Evolutionary conservation across 805 yeast species (phyloP).

Genomic region (Ogataea populi-albae): DNA sequence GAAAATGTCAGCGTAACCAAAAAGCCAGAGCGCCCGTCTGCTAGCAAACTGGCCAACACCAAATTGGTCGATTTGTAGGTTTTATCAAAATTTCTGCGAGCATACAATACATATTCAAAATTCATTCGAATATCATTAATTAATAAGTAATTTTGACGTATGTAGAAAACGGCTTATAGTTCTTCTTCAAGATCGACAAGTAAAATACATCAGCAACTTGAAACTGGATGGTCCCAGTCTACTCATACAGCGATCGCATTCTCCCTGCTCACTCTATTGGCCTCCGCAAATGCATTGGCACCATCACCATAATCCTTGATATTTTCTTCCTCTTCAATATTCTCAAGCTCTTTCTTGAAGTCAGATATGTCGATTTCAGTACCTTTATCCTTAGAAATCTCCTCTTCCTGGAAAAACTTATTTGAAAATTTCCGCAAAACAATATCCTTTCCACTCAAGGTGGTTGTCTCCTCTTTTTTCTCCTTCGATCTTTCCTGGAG

Average conservation of each 20-base stretch:
- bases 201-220: too few species aligned
- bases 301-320: slow-evolving; percentile 79
- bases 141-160: too few species aligned
- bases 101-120: too few species aligned
- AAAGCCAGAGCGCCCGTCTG: too few species aligned
- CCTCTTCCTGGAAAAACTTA: slow-evolving; percentile 53
- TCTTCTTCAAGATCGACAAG: too few species aligned
- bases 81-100: too few species aligned
- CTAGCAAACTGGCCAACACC: too few species aligned
- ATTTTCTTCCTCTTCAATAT: slow-evolving; percentile 46
- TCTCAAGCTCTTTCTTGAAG: slow-evolving; percentile 56
- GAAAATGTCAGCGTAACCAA: too few species aligned
- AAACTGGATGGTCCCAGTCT: too few species aligned
- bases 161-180: too few species aligned
- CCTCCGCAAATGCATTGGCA: slow-evolving; percentile 34
- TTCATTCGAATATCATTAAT: too few species aligned
- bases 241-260: slow-evolving; percentile 1
- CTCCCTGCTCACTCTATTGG: slow-evolving; percentile 16
- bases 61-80: too few species aligned
- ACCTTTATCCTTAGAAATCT: slow-evolving; percentile 43
- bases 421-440: slow-evolving; percentile 58
- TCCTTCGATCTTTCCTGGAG: slow-evolving; percentile 48
- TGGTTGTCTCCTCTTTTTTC: slow-evolving; percentile 42
- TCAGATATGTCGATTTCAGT: slow-evolving; percentile 56
- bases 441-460: slow-evolving; percentile 65